Evolutionary conservation across 805 yeast species (phyloP).

Genomic region (Candida parachauliodes): DNA sequence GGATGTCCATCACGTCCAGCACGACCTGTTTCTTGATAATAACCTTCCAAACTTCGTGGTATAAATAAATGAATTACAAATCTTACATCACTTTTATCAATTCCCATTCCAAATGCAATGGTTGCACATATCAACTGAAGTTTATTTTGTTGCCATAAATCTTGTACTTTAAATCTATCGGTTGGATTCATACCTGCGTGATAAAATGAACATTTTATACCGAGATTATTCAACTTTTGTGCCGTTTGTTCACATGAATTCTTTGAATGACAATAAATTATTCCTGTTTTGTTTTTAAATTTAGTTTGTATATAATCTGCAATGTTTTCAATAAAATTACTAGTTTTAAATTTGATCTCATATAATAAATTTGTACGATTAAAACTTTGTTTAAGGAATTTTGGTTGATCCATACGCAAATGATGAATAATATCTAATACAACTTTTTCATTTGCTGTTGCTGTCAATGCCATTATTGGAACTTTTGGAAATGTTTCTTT

Average conservation of each 20-base stretch:
- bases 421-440: conserved; percentile 81
- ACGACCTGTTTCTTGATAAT: conserved; percentile 97
- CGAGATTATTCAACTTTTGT: conserved; percentile 50
- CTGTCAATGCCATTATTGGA: conserved; percentile 95
- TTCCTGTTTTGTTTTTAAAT: conserved; percentile 67
- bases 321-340: conserved; percentile 55
- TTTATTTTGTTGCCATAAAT: conserved; percentile 71
- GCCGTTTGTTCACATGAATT: conserved; percentile 83
- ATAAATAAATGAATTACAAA: conserved; percentile 84
- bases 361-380: conserved; percentile 83
- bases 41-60: conserved; percentile 91
- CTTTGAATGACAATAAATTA: conserved; percentile 90
- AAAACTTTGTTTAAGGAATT: conserved; percentile 82
- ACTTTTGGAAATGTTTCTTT: conserved; percentile 70
- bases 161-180: conserved; percentile 69
- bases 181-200: conserved; percentile 94
- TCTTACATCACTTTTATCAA: conserved; percentile 93
- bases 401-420: conserved; percentile 57
- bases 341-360: conserved; percentile 66
- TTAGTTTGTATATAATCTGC: conserved; percentile 48
- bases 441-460: conserved; percentile 93
- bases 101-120: conserved; percentile 98
- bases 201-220: conserved; percentile 70
- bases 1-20: conserved; percentile 93
- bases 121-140: conserved; percentile 91